Conservation (phyloP, 306 rosid species). For the Fragaria nilgerrensis region DNA sequence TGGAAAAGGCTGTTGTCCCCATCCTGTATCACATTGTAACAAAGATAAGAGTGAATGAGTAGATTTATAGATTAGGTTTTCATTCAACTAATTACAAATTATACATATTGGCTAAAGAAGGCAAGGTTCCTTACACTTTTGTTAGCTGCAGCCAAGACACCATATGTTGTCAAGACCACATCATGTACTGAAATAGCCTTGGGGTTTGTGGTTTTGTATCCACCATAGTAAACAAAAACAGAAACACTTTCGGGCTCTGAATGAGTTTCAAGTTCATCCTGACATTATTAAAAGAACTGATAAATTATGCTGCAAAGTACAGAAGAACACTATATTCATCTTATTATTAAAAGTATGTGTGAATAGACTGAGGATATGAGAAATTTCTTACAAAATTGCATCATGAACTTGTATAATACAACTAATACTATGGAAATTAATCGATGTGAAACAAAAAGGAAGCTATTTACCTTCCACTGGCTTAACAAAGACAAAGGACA, state of each 20-base stretch:
- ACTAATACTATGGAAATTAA: not conserved
- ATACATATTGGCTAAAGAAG: constrained; percentile 2
- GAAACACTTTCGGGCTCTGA: constrained; percentile 57
- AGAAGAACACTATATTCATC: not conserved
- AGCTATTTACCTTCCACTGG: constrained; percentile 75
- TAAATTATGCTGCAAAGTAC: constrained; percentile 19
- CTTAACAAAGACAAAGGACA: constrained; percentile 92
- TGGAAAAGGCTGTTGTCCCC: constrained; percentile 66
- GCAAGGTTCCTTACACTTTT: constrained; percentile 48
- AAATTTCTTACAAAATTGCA: not conserved
- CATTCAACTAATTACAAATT: not conserved
- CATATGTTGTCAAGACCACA: constrained; percentile 81
- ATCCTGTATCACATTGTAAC: constrained; percentile 41
- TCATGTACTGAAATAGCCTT: constrained; percentile 53
- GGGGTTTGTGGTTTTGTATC: constrained; percentile 53
- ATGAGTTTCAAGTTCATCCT: constrained; percentile 91
- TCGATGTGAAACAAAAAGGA: not conserved
- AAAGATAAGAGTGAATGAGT: not conserved
- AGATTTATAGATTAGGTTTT: not conserved
- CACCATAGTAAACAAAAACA: constrained; percentile 79
- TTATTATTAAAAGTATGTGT: not conserved
- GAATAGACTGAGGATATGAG: not conserved
- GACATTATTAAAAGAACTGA: constrained; percentile 23
- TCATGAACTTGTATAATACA: not conserved
- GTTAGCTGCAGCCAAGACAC: constrained; percentile 54